A percentile compares a stretch with the other conserved stretches of the same genome.
phyloP scores from a whole-genome alignment of 495 filamentous ascomycete genomes.

The Filosporella fistucella region DNA sequence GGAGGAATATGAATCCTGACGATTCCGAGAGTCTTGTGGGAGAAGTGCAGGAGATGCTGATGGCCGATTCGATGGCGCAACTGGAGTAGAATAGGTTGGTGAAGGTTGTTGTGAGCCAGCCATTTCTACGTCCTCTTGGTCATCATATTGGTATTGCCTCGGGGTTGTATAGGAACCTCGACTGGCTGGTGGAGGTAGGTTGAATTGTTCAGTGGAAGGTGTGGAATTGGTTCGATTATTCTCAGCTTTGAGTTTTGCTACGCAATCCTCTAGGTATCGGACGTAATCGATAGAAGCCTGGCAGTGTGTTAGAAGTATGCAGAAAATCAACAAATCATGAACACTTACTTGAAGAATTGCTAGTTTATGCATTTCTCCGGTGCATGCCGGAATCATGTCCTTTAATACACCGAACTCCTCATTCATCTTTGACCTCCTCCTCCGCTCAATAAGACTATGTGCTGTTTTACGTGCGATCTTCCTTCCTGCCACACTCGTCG shows the following conservation, averaged over 20 bases:
- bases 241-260: conserved; percentile 70
- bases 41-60: conserved; percentile 44
- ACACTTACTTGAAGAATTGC: conserved; percentile 87
- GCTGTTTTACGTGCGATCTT: conserved; percentile 97
- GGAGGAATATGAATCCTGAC: conserved; percentile 43
- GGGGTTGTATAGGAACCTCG: conserved; percentile 14
- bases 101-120: conserved; percentile 18
- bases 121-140: conserved; percentile 43
- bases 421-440: conserved; percentile 96
- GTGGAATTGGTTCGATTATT: conserved; percentile 30
- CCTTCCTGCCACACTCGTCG: conserved; percentile 74
- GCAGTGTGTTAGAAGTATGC: neutral
- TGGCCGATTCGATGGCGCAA: conserved; percentile 32
- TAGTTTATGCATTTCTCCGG: conserved; percentile 93
- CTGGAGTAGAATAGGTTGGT: conserved; percentile 18
- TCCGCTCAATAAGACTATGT: conserved; percentile 88
- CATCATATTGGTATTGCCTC: conserved; percentile 13
- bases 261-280: conserved; percentile 88
- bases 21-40: conserved; percentile 31
- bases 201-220: conserved; percentile 22
- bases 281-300: conserved; percentile 97
- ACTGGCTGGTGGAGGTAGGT: conserved; percentile 21
- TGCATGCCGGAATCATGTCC: conserved; percentile 91
- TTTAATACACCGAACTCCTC: conserved; percentile 95
- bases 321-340: neutral